Percentiles rank a stretch among this genome's conserved stretches.
Evolutionary conservation across 2,329 filamentous ascomycete species (phyloP).

Genomic region (Penicillium sp.): DNA sequence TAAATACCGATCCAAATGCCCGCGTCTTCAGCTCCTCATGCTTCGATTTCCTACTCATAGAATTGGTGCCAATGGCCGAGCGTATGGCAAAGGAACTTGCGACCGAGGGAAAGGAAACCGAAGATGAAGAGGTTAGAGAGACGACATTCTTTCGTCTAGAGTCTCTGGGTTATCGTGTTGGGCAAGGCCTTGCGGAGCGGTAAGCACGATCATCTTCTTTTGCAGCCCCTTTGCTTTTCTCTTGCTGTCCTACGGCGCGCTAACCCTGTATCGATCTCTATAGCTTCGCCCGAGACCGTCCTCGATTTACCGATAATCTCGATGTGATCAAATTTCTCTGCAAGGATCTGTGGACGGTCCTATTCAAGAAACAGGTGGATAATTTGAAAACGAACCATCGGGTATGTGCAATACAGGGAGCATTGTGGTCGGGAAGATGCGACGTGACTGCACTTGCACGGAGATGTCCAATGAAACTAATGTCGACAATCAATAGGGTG

Average conservation of each 20-base stretch:
- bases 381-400: conserved; percentile 98
- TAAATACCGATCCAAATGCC: conserved; percentile 70
- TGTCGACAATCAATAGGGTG: conserved; percentile 57
- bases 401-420: conserved; percentile 47
- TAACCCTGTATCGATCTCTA: not conserved
- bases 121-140: conserved; percentile 75
- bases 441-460: not conserved
- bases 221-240: too few species aligned
- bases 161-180: conserved; percentile 82
- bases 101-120: conserved; percentile 30
- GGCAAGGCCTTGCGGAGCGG: conserved; percentile 88
- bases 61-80: conserved; percentile 92
- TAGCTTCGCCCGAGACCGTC: conserved; percentile 61
- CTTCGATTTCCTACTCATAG: conserved; percentile 92
- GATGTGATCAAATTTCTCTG: conserved; percentile 98
- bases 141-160: conserved; percentile 84
- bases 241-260: not conserved
- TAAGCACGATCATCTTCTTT: conserved; percentile 38
- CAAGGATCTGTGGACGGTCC: conserved; percentile 94
- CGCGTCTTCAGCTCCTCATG: conserved; percentile 79
- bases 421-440: not conserved
- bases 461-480: not conserved
- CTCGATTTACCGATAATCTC: conserved; percentile 85
- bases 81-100: conserved; percentile 72
- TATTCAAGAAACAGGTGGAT: conserved; percentile 96